A percentile compares a stretch with the other conserved stretches of the same genome.
phyloP scores from a whole-genome alignment of 192 early-diverging fungal genomes.

The Funneliformis mosseae region DNA sequence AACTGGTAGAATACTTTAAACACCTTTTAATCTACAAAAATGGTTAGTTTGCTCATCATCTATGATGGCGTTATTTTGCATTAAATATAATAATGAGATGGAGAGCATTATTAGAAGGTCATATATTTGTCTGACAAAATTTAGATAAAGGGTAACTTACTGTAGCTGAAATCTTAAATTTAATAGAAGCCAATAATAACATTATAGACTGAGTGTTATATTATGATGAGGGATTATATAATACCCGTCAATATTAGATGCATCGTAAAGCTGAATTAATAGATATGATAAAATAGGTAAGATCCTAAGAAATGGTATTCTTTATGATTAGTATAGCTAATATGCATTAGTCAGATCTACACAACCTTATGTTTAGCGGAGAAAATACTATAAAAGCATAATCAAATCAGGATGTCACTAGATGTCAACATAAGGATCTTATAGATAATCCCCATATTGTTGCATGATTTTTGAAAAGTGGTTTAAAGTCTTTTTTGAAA shows the following conservation, averaged over 20 bases:
- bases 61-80: conserved; percentile 1
- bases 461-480: conserved; percentile 19
- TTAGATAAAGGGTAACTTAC: too few relatives aligned
- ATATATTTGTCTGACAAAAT: neutral
- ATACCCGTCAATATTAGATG: too few relatives aligned
- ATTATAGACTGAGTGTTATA: too few relatives aligned
- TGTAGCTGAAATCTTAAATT: too few relatives aligned
- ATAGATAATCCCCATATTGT: conserved; percentile 5
- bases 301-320: neutral
- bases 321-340: conserved; percentile 2
- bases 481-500: neutral
- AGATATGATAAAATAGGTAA: neutral
- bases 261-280: too few relatives aligned
- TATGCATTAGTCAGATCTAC: neutral
- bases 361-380: neutral
- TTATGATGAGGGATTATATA: too few relatives aligned
- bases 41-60: neutral
- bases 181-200: too few relatives aligned
- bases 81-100: conserved; percentile 6
- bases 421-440: neutral
- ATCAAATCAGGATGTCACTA: neutral
- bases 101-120: neutral
- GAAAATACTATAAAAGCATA: too few relatives aligned
- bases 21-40: neutral
- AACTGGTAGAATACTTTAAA: conserved; percentile 9